Base-by-base conservation (phyloP, 1,284 basidiomycete species). In the Sanghuangporus sanghuang region DNA sequence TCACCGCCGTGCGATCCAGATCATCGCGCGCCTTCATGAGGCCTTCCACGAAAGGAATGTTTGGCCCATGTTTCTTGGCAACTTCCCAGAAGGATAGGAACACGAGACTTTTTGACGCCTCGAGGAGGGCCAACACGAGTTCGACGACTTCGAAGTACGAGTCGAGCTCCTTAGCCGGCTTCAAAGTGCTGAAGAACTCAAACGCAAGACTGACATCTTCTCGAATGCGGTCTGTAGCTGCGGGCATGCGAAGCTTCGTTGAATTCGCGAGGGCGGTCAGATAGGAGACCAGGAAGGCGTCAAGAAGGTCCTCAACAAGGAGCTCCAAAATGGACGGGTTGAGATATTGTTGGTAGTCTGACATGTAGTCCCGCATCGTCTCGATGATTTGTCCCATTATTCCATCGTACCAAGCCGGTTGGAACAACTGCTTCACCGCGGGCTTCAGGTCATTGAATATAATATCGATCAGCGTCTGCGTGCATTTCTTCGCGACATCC, bases 401-500 rank as follows among this genome's bases (percentile, higher is more conserved):
- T 3, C 94, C 95, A 42, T 92, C 87, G 74, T 97, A 97, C 95
- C 95, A 99, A 1, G 83, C 71, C 1, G 84, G 81, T 68, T 89
- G 87, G 80, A 99, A 96, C 38, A 99, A 82, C 54, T 84, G 83
- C 73, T 93, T 95, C 42, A 89, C 90, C 8, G 93, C 96, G 0
- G 92, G 89, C 72, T 91, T 92, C 69, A 99, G 78, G 74, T 99
- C 97, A 74, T 96, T 93, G 80, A 98, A 96, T 68, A 99, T 90
- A 71, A 97, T 87, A 70, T 93, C 92, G 70, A 99, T 96, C 59
- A 99, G 83, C 1, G 92, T 90, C 70, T 96, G 93, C 14, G 93
- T 95, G 79, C 95, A 98, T 73, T 93, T 93, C 79, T 98, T 98
- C 63, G 95, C 95, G 21, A 99, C 94, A 76, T 99, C 97, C 68